phyloP scores from a whole-genome alignment of 139 green algal species.

The Coccomyxa sp. region DNA sequence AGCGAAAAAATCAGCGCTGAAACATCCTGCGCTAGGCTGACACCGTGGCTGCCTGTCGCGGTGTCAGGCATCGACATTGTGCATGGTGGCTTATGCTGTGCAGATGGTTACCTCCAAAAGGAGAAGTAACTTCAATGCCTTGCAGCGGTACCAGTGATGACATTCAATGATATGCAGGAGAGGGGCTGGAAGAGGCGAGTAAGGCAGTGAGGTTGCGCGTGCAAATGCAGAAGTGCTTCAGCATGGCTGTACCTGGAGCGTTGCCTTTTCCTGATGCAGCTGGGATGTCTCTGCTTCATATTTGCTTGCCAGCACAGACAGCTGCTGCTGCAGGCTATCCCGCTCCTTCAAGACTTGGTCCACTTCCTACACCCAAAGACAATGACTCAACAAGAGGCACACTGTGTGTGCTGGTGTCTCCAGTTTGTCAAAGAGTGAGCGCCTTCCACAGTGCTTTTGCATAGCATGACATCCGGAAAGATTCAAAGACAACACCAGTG shows the following conservation, averaged over 20 bases:
- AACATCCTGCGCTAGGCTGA: not conserved
- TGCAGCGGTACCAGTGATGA: not conserved
- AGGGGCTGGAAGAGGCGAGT: not conserved
- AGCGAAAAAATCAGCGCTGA: no score
- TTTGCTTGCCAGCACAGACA: not conserved
- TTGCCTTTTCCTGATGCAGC: not conserved
- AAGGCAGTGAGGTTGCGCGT: not conserved
- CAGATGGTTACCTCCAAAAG: not conserved
- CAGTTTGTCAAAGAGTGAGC: not conserved
- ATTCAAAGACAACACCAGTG: not conserved
- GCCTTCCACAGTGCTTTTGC: not conserved
- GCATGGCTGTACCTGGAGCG: not conserved
- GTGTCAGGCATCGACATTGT: not conserved
- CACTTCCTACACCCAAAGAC: not conserved
- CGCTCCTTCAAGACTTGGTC: not conserved
- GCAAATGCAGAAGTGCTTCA: not conserved
- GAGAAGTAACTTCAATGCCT: not conserved
- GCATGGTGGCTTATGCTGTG: not conserved
- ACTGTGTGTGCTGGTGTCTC: not conserved
- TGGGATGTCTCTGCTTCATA: slow-evolving; percentile 1
- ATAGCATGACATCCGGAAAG: not conserved
- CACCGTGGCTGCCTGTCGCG: not conserved
- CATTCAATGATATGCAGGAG: not conserved
- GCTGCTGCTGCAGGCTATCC: not conserved
- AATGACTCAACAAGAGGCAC: not conserved